Base-by-base conservation (phyloP, 805 yeast species). In the Saccharomycopsis fermentans region DNA sequence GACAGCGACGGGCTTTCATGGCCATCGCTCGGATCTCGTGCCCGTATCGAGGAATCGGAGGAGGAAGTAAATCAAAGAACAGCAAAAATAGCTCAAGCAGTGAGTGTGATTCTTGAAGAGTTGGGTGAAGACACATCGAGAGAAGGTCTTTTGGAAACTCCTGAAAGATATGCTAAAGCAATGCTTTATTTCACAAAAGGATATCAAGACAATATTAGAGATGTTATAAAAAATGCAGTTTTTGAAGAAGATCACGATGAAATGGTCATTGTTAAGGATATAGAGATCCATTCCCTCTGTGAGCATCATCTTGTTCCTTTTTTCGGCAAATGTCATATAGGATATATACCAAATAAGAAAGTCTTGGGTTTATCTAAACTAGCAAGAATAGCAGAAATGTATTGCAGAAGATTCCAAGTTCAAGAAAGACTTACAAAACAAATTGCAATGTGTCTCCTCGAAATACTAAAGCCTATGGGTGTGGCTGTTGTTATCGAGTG, bases 401-500 rank as follows among this genome's bases (percentile, higher is more conserved):
- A 90, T 69, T 80, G 96, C 4, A 82, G 98, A 72, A 80, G 99
- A 66, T 80, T 94, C 65, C 99, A 94, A 73, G 99, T 94, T n/a
- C 99, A 94, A 73, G 99, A 94, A 70, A 79, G 99, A 64, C 78
- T 94, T 62, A 94, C 99, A 12, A 94, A 94, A 71, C 99, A 94
- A 71, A 91, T 94, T 57, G 98, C 99, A 35, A 88, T 90, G 87
- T 97, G 98, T 0, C 73, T 94, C 58, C 83, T 86, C 70, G 97
- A 90, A 68, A 88, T 91, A 60, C 77, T 94, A 67, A 85, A 87
- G 67, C 99, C 99, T 17, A 81, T 91, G 67, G 99, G 99, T 62
- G 99, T 94, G 8, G 99, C 98, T 0, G 99, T 94, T 47, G 98
- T 94, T 29, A 90, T 94, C 67, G 99, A 94, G 73, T 97, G 97